Conservation (phyloP, 441 rosid genomes). For the Jatropha podagrica region DNA sequence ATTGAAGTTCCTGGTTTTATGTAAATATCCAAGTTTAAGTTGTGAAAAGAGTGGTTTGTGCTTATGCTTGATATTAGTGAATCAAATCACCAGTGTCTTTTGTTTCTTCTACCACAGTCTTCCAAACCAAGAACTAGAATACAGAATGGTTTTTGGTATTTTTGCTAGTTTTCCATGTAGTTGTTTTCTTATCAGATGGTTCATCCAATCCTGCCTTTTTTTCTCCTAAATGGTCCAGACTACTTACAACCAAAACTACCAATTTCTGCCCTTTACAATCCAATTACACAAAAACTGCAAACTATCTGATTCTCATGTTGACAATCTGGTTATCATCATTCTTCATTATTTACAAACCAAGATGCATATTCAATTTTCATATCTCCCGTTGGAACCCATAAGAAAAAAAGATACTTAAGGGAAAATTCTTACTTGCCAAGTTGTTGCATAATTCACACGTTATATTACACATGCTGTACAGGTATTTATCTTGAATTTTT, state of each 20-base stretch:
- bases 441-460: background rate
- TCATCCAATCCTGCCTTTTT: background rate
- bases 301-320: background rate
- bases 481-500: background rate
- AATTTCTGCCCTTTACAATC: background rate
- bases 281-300: background rate
- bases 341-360: background rate
- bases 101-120: background rate
- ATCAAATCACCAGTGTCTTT: background rate
- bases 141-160: background rate
- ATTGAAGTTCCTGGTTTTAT: background rate
- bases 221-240: background rate
- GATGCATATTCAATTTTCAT: background rate
- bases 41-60: background rate
- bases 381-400: background rate
- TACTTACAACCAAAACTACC: background rate
- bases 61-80: background rate
- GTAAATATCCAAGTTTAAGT: background rate
- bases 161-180: background rate
- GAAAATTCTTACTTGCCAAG: background rate
- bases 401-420: background rate
- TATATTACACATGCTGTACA: background rate
- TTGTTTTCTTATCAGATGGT: background rate
- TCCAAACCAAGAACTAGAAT: background rate
- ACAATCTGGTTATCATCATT: background rate